A percentile compares a stretch with the other conserved stretches of the same genome.
Conservation (phyloP, 2,329 filamentous ascomycete species). For the Tetracladium maxilliforme region DNA sequence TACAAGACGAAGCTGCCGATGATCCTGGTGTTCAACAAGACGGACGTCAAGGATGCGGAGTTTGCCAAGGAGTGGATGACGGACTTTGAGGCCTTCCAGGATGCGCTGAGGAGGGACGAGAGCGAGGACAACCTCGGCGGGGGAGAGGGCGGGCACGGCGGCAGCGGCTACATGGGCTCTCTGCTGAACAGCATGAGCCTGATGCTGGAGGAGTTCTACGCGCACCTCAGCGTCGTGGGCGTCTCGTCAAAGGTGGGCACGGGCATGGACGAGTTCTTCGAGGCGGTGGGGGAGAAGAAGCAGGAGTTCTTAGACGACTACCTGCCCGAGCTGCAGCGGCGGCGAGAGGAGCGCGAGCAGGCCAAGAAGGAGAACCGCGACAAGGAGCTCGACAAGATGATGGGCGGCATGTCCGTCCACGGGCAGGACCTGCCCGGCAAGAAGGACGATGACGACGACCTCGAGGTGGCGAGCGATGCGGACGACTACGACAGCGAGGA, state of each 20-base stretch:
- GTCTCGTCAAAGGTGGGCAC: conserved; percentile 88
- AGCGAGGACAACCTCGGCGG: conserved; percentile 62
- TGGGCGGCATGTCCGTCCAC: conserved; percentile 74
- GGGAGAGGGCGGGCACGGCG: conserved; percentile 49
- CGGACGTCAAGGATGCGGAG: conserved; percentile 77
- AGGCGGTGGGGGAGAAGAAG: conserved; percentile 73
- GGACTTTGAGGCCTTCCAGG: conserved; percentile 92
- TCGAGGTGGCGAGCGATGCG: conserved; percentile 16
- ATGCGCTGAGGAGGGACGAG: conserved; percentile 69
- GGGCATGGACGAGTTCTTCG: conserved; percentile 87
- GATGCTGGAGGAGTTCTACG: conserved; percentile 95
- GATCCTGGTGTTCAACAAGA: conserved; percentile 99
- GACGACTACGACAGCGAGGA: conserved; percentile 40
- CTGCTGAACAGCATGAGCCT: conserved; percentile 95
- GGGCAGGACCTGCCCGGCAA: conserved; percentile 14
- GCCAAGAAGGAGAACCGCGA: conserved; percentile 59
- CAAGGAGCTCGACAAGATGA: conserved; percentile 78
- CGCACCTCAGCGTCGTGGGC: conserved; percentile 80
- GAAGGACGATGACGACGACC: conserved; percentile 18
- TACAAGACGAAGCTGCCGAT: conserved; percentile 98
- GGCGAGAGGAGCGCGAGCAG: conserved; percentile 60
- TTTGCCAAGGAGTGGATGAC: conserved; percentile 99
- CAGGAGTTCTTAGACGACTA: conserved; percentile 85
- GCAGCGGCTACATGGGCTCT: conserved; percentile 92
- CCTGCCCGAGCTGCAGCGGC: conserved; percentile 74